Conservation (phyloP, 208 protist species). For the Porcisia deanei region DNA sequence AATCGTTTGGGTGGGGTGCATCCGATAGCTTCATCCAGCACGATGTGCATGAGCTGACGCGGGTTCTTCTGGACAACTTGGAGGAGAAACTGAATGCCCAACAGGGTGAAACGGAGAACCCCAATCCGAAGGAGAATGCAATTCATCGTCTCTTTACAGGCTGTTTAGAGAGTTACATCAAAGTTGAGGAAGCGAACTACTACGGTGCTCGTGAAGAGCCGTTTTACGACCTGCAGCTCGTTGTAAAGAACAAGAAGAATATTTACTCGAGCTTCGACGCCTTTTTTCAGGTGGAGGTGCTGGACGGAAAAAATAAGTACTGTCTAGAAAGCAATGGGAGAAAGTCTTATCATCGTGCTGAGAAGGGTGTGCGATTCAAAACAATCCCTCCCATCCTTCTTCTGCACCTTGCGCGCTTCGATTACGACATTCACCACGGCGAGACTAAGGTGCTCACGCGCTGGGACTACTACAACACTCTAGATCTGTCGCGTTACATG, state of each 20-base stretch:
- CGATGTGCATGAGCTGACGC: slow-evolving; percentile 91
- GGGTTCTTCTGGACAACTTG: slow-evolving; percentile 86
- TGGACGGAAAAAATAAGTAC: slow-evolving; percentile 94
- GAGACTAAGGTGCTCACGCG: slow-evolving; percentile 89
- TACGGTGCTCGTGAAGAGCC: slow-evolving; percentile 74
- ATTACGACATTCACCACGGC: slow-evolving; percentile 83
- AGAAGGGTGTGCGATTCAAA: slow-evolving; percentile 87
- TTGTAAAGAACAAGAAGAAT: slow-evolving; percentile 85
- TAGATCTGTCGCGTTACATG: slow-evolving; percentile 88
- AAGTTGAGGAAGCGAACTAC: slow-evolving; percentile 86
- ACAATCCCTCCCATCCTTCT: slow-evolving; percentile 85
- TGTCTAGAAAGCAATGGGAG: slow-evolving; percentile 80
- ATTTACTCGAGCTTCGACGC: slow-evolving; percentile 88
- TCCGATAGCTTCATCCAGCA: slow-evolving; percentile 93
- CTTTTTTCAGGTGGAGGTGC: slow-evolving; percentile 89
- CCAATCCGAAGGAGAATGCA: slow-evolving; percentile 46
- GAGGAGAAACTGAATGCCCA: slow-evolving; percentile 72
- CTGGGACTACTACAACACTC: slow-evolving; percentile 84
- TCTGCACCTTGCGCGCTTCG: slow-evolving; percentile 91
- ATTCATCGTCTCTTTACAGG: slow-evolving; percentile 82
- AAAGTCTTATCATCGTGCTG: slow-evolving; percentile 81
- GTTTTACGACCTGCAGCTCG: slow-evolving; percentile 93
- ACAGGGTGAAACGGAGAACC: slow-evolving; percentile 7
- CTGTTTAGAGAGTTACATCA: slow-evolving; percentile 79
- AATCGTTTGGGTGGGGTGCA: slow-evolving; percentile 92